These are phyloP conservation scores for Aspergillus proliferans DNA, from an alignment of 2,329 filamentous ascomycete species.

Conservation along the genomic window DNA sequence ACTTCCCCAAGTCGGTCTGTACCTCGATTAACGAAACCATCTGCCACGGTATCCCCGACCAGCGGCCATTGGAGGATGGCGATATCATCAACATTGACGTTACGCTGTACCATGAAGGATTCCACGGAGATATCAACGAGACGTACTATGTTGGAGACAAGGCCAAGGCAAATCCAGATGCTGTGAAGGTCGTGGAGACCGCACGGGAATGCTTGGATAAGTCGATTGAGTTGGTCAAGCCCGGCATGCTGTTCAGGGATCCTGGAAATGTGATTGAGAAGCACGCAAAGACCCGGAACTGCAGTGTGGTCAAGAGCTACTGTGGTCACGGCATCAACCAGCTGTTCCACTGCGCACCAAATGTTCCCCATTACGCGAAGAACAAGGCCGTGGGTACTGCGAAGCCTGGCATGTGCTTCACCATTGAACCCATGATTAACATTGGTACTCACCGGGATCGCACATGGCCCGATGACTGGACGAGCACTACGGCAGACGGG, in stretches of 20 bases:
- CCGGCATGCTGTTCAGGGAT: slow-evolving; percentile 84
- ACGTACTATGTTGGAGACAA: slow-evolving; percentile 96
- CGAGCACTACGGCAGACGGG: slow-evolving; percentile 85
- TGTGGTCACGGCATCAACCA: slow-evolving; percentile 94
- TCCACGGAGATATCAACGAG: slow-evolving; percentile 95
- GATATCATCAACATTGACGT: slow-evolving; percentile 98
- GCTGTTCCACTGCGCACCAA: slow-evolving; percentile 88
- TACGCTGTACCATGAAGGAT: slow-evolving; percentile 86
- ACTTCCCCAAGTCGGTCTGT: slow-evolving; percentile 97
- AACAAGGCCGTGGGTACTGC: slow-evolving; percentile 95
- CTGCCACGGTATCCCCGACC: slow-evolving; percentile 95
- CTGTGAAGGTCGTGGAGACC: slow-evolving; percentile 84
- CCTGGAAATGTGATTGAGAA: slow-evolving; percentile 95
- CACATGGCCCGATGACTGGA: slow-evolving; percentile 99
- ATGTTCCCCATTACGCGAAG: slow-evolving; percentile 94
- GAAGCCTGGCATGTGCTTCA: slow-evolving; percentile 97
- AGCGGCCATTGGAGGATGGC: slow-evolving; percentile 77
- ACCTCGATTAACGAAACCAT: slow-evolving; percentile 96
- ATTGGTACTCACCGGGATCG: slow-evolving; percentile 84
- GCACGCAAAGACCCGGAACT: slow-evolving; percentile 75
- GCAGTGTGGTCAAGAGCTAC: slow-evolving; percentile 91
- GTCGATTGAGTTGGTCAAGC: slow-evolving; percentile 86
- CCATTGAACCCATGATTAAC: slow-evolving; percentile 98
- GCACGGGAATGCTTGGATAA: slow-evolving; percentile 84
- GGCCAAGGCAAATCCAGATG: slow-evolving; percentile 74